These are phyloP conservation scores for Chalciporus chontae DNA, from an alignment of 768 basidiomycete genomes.

Conservation along the genomic window DNA sequence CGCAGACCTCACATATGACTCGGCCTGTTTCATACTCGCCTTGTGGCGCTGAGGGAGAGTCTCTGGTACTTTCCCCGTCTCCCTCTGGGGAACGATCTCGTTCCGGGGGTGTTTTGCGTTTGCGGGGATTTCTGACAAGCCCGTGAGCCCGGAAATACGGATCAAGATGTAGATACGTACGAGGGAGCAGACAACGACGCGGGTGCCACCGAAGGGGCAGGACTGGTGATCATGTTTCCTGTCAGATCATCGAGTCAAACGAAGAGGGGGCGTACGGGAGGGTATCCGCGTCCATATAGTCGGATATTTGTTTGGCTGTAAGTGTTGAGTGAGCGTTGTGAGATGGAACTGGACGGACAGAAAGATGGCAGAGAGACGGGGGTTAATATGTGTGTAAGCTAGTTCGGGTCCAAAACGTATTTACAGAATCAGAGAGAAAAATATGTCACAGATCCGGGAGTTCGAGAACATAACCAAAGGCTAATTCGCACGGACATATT, in stretches of 20 bases:
- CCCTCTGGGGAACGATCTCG: constrained; percentile 17
- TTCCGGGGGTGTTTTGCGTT: constrained; percentile 37
- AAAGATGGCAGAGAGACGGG: constrained; percentile 19
- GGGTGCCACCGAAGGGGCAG: constrained; percentile 8
- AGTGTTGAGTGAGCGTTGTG: neutral
- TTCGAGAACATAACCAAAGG: constrained; percentile 39
- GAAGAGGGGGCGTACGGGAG: constrained; percentile 17
- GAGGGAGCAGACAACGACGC: constrained; percentile 12
- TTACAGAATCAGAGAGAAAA: constrained; percentile 38
- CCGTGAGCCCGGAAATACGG: constrained; percentile 14
- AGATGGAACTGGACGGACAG: neutral
- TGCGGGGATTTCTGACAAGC: constrained; percentile 33
- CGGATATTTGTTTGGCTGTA: constrained; percentile 3
- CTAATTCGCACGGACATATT: constrained; percentile 32
- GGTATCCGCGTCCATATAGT: constrained; percentile 18
- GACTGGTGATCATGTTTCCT: constrained; percentile 12
- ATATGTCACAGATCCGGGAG: constrained; percentile 40
- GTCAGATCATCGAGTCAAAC: constrained; percentile 14
- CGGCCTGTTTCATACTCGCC: constrained; percentile 65
- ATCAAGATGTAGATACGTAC: constrained; percentile 22
- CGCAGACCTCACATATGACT: constrained; percentile 64
- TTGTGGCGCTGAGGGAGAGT: constrained; percentile 22
- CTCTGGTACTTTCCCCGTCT: constrained; percentile 8
- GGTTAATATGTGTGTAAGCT: constrained; percentile 34
- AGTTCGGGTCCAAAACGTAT: constrained; percentile 37